Evolutionary conservation across 2,329 filamentous ascomycete species (phyloP), one percentile per base, ranked within the genome.

Genomic region (Orbilia brochopaga): DNA sequence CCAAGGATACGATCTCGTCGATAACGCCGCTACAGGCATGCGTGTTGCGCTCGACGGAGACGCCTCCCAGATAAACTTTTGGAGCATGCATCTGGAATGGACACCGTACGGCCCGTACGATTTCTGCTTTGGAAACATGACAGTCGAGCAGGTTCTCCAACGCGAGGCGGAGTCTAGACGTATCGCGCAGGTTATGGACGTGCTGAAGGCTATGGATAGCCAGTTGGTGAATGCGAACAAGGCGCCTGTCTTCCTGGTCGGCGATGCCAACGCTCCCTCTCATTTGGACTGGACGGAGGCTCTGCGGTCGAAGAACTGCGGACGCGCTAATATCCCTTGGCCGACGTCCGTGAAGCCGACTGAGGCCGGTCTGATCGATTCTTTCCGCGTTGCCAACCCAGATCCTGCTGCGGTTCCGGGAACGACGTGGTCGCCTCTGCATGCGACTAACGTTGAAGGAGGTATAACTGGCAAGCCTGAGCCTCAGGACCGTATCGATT

Each of bases 261-360:
- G 81, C 21, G 81, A 82, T 74, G 80, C 82, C 73, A 82, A 81
- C 73, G 80, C 81, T 0, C 80, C 81, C 0, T 82, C 81, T 17
- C 80, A 82, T 51, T 77, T 81, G 1, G 81, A 82, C 76, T 82
- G 78, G 75, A 78, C 77, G 2, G 78, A 80, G 3, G 77, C 73
- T 2, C 74, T 77, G 1, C 75, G 75, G 35, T 74, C 78, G 3
- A 76, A 77, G 70, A 78, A 82, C 75, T 81, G 80, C 59, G 79
- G 79, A 8, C 77, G 77, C 46, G 76, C 74, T 5, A 64, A 75
- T 35, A 74, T 80, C 5, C 74, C 74, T 8, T 82, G 81, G 81
- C 81, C 81, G 2, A 80, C 79, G 0, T 81, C 81, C 0, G 74
- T 75, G 2, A 73, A 78, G 4, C 78, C 80, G 8, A 65, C 76